Evolutionary conservation across 768 basidiomycete species (phyloP), one percentile per base, ranked within the genome.

Genomic region (Kwoniella bestiolae): DNA sequence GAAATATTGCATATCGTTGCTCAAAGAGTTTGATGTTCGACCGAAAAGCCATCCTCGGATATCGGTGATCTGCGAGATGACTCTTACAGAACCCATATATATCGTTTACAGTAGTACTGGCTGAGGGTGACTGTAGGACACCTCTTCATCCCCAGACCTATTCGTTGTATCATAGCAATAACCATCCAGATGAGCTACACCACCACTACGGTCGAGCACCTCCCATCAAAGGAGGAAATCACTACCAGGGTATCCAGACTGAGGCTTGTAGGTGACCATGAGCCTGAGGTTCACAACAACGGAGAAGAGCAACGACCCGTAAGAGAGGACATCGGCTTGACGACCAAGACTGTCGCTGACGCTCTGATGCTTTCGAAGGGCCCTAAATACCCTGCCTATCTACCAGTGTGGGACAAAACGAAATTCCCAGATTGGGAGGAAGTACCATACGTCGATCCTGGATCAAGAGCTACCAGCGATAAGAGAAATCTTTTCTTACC

Each of bases 381-480:
- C 18, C 60, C 68, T 3, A 50, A 46, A 46, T 70, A 66, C 55
- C 68, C 68, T 1, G 32, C 41, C 18, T 70, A 70, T 47, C 56
- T 70, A 12, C 68, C 68, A 5, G 55, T 59, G 2, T 46, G 46
- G 41, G 65, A 66, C n/a, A 50, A 70, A 4, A 58, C 52, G 26
- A 66, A 45, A 31, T 66, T 66, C 32, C 68, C 68, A n/a, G 64
- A 61, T 41, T 70, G 68, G 68, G 65, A 70, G 31, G 56, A 58
- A 23, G 23, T 58, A 16, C 56, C 56, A 6, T 29, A 28, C 28
- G 26, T 46, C 9, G 56, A 58, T 32, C 14, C 56, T 6, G 56
- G 56, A 11, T 45, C 56, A 26, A 23, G 56, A 58, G 56, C 26
- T 16, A 58, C 56, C 1, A 44, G 5, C 11, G 56, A 58, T 4